Evolutionary conservation across 2,329 filamentous ascomycete species (phyloP), one percentile per base, ranked within the genome.

Genomic region (Fusarium haematococcum): DNA sequence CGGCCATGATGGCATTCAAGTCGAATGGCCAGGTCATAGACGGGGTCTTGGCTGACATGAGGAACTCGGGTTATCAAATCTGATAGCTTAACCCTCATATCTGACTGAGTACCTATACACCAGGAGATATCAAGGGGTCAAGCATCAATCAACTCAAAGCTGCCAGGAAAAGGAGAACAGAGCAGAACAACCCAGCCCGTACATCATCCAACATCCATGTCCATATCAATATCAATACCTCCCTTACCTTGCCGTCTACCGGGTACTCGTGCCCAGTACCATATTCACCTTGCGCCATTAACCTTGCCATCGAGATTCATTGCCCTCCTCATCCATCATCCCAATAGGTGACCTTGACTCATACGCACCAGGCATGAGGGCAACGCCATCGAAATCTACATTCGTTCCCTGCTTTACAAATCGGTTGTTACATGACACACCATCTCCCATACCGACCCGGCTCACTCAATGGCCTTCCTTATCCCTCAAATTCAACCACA

Each of bases 401-500:
- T 63, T 70, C 57, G 48, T 67, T 60, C 59, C 67, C 18, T 75
- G 67, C 59, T 70, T 70, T 71, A 70, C 65, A 75, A 71, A 56
- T 27, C 52, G 20, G 60, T 59, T 69, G 37, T 61, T 65, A 63
- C 35, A 64, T 63, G 33, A 6, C 41, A 43, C 33, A n/a, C 43
- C 57, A 30, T 27, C 57, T 39, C 62, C 48, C 14, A 25, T 41
- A 33, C 45, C 10, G 18, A 18, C n/a, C 45, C 16, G 18, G 23
- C 25, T n/a, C 52, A 41, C 37, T 16, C 35, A 35, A n/a, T 39
- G 14, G 30, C 57, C 58, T 79, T 73, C 57, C 58, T 79, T 73
- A 84, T 23, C 83, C 83, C 68, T 85, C 84, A 77, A 86, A 86
- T 76, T 86, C 84, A 32, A 86, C 83, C 16, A 86, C 83, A 2